Base-by-base conservation (phyloP, 179 eudicot species). In the Sideroxylon spinosum region DNA sequence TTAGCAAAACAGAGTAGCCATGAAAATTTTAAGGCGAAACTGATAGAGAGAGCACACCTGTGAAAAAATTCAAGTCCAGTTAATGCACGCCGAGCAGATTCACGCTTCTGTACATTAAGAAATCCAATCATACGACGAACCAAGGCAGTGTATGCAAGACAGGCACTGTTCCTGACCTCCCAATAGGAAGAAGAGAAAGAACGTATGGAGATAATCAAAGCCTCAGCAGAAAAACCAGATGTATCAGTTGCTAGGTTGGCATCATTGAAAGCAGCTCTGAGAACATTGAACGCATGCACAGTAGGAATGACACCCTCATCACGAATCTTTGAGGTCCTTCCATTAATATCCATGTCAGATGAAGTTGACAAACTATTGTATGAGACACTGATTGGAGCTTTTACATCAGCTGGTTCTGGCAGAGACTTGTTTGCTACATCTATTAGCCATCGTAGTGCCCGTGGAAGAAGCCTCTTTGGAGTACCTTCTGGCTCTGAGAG, bases 81-180 rank as follows among this genome's bases (percentile, higher is more conserved):
- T 68, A 95, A 64, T 68, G 91, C 94, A 80, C 97, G 97, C 83
- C 98, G 84, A 22, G 93, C 90, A 71, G 98, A 93, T 84, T 90
- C 98, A 72, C 98, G 87, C 80, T 91, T 92, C 64, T 91, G 99
- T 67, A 95, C 90, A 75, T 95, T 95, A 74, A 95, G 97, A 85
- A 93, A 95, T 79, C 99, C 99, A 85, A 95, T 79, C 99, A 93
- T 92, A 57, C 99, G 93, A n/a, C 99, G 99, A 61, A 95, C 89
- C 87, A 95, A 91, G 79, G 99, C 93, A 70, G 99, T 95, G 81
- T 89, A 95, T 19, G 96, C 94, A 78, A 94, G 97, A 81, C 96
- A 89, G 29, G 99, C 99, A 85, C 99, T 89, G 79, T 95, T 95
- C 62, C 99, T 89, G 62, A 95, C 84, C 83, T 95, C 99, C 99